These are phyloP conservation scores for Trichoderma orchidacearum DNA, from an alignment of 495 filamentous ascomycete genomes.

Conservation along the genomic window DNA sequence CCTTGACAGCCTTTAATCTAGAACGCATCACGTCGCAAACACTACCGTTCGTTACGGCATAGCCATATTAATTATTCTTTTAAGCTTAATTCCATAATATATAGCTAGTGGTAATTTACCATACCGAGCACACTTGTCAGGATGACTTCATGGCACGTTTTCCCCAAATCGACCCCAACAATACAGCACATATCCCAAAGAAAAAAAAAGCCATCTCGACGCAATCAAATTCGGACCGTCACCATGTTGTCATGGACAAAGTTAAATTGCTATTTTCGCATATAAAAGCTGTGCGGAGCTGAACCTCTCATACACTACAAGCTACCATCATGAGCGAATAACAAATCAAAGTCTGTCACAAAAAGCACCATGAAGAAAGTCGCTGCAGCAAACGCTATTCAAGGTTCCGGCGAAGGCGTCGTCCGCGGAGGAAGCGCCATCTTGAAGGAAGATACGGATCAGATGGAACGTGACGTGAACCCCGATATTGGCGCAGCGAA, in stretches of 20 bases:
- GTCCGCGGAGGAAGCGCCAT: not conserved
- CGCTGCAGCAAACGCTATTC: not conserved
- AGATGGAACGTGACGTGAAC: not conserved
- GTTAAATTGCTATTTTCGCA: not conserved
- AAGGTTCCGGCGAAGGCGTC: not conserved
- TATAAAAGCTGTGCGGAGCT: not conserved
- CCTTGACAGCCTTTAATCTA: too few relatives aligned
- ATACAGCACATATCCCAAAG: not conserved
- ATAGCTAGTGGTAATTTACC: too few relatives aligned
- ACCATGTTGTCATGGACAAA: not conserved
- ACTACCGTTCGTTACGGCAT: too few relatives aligned
- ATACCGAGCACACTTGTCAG: too few relatives aligned
- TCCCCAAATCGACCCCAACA: too few relatives aligned
- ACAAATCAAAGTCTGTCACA: not conserved
- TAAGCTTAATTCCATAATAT: too few relatives aligned
- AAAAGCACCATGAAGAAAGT: not conserved
- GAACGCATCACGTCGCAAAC: too few relatives aligned
- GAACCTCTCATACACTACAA: not conserved
- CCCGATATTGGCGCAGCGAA: not conserved
- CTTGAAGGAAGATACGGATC: not conserved
- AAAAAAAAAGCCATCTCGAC: not conserved
- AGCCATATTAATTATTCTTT: too few relatives aligned
- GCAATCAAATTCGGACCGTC: not conserved
- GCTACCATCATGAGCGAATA: not conserved
- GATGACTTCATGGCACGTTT: too few relatives aligned